Evolutionary conservation across 108 stramenopile genomes (phyloP).

Genomic region (Conticribra guillardii): DNA sequence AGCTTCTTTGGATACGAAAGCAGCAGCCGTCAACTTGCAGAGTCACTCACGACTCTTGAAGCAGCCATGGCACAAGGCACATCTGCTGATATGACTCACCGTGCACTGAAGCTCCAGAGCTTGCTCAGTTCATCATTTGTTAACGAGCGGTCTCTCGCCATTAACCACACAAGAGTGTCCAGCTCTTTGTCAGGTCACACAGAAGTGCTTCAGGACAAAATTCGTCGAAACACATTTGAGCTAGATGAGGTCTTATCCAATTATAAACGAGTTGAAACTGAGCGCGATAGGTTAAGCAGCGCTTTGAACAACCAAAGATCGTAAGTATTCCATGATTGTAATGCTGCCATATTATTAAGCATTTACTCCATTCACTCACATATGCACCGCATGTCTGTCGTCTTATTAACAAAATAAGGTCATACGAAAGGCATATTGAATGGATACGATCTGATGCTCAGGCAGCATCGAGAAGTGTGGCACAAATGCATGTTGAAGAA

Average conservation of each 20-base stretch:
- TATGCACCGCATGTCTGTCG: no score
- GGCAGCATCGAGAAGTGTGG: constrained; percentile 11
- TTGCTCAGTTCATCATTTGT: constrained; percentile 10
- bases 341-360: no score
- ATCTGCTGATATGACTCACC: constrained; percentile 46
- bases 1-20: background rate
- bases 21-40: background rate
- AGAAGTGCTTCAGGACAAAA: constrained; percentile 17
- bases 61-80: constrained; percentile 35
- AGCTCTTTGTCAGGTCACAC: constrained; percentile 11
- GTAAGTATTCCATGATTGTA: no score
- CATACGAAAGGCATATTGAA: constrained; percentile 43
- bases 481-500: constrained; percentile 35
- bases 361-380: no score
- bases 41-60: constrained; percentile 16
- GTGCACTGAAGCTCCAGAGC: constrained; percentile 42
- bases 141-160: constrained; percentile 29
- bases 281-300: constrained; percentile 27
- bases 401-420: no score
- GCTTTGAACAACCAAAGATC: constrained; percentile 31
- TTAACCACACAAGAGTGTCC: constrained; percentile 21
- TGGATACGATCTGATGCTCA: constrained; percentile 28
- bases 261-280: constrained; percentile 15
- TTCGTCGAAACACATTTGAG: constrained; percentile 14
- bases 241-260: constrained; percentile 7